Base-by-base conservation (phyloP, 495 filamentous ascomycete genomes). In the Letharia lupina region DNA sequence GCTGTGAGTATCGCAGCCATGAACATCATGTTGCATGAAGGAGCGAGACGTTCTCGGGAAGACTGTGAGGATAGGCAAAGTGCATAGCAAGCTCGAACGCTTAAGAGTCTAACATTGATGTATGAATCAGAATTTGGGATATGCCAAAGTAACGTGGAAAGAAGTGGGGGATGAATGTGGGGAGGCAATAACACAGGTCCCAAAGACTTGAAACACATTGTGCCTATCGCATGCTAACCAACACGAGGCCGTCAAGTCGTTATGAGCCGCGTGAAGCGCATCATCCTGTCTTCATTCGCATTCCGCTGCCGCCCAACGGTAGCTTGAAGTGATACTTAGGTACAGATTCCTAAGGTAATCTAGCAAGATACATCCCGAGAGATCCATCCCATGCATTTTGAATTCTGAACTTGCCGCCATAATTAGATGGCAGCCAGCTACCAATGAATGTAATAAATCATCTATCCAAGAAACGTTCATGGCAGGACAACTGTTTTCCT, bases 181-280 rank as follows among this genome's bases (percentile, higher is more conserved):
- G 16, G 31, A 62, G 4, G 15, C 9, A 20, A 31, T 16, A 1
- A 28, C 12, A 1, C n/a, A 50, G 41, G 4, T 13, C 23, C 58
- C 8, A 61, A 31, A 31, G 16, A 33, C 12, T 7, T 13, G 28
- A 31, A 16, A 41, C n/a, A 15, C 16, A 16, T 31, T 45, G 18
- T 16, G 40, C 59, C 10, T 44, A 61, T 61, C n/a, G 59, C 59
- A 61, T 39, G 23, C 59, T 54, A 5, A 45, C n/a, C 23, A 45
- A 13, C n/a, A 4, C 39, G 59, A 42, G 18, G 59, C 59, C 40
- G 33, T 62, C 41, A 33, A 45, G 33, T 62, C 60, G 20, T 47
- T 11, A 23, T 35, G 15, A 11, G 41, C 7, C 60, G 41, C 12
- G 12, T 62, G 8, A 37, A 62, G 18, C 60, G 40, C 60, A 35